Evolutionary conservation across 345 rosid genomes (phyloP).

Genomic region (Syzygium jambos): DNA sequence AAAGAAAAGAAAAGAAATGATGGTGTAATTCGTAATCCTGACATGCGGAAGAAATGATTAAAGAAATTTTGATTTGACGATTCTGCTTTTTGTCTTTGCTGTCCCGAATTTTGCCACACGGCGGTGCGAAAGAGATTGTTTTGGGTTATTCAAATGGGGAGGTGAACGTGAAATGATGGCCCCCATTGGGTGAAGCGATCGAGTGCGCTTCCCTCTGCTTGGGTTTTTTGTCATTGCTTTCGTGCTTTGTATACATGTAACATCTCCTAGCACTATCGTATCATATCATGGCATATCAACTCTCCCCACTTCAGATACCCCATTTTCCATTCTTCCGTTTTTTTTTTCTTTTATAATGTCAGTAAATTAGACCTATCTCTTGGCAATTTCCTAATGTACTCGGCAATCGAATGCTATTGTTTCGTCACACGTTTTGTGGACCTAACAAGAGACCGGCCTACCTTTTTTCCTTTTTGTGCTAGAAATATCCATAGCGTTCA

Average conservation of each 20-base stretch:
- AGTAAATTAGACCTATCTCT: not conserved
- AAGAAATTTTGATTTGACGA: not conserved
- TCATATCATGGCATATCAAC: not conserved
- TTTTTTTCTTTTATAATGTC: not conserved
- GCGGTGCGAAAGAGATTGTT: not conserved
- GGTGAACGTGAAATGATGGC: not conserved
- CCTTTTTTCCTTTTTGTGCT: not conserved
- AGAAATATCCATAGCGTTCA: not conserved
- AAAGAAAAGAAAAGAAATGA: not conserved
- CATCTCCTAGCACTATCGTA: not conserved
- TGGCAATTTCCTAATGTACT: not conserved
- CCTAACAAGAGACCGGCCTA: not conserved
- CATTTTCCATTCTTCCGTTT: not conserved
- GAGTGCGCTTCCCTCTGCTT: not conserved
- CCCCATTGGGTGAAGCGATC: not conserved
- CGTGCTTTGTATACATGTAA: not conserved
- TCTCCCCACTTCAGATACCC: not conserved
- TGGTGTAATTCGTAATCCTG: not conserved
- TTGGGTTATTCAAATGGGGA: not conserved
- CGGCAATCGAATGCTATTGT: not conserved
- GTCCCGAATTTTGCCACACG: not conserved
- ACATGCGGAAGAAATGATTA: not conserved
- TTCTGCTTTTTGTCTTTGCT: not conserved
- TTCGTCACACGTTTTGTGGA: not conserved
- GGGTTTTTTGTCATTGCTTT: not conserved